phyloP scores from a whole-genome alignment of 2,329 filamentous ascomycete genomes.

The Penicillium sp. region DNA sequence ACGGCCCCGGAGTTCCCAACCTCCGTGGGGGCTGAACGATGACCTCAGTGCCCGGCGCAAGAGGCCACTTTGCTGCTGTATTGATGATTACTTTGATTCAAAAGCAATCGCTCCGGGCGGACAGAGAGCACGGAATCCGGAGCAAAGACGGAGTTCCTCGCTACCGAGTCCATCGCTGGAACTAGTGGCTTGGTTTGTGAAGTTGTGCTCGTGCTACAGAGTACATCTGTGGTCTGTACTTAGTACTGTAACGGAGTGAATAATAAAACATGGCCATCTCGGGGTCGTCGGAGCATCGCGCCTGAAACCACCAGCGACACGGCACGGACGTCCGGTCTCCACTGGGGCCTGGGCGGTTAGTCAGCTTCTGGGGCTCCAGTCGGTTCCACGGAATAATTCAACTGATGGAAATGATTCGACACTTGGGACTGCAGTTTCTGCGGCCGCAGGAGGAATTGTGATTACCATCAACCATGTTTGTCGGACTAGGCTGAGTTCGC shows the following conservation, averaged over 20 bases:
- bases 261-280: background rate
- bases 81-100: background rate
- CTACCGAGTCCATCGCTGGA: background rate
- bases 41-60: background rate
- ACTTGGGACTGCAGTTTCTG: background rate
- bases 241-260: background rate
- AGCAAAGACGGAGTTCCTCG: background rate
- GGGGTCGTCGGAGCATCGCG: constrained; percentile 26
- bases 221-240: too few species aligned
- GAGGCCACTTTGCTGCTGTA: constrained; percentile 1
- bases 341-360: constrained; percentile 10
- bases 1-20: background rate
- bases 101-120: background rate
- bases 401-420: background rate
- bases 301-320: constrained; percentile 33
- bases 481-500: background rate
- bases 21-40: background rate
- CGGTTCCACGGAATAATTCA: constrained; percentile 1
- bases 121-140: background rate
- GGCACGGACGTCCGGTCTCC: constrained; percentile 27
- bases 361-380: constrained; percentile 10
- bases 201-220: background rate
- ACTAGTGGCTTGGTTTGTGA: background rate
- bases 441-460: background rate
- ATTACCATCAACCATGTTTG: background rate